Evolutionary conservation across 257 asterid species (phyloP).

Genomic region (Fraxinus americana): DNA sequence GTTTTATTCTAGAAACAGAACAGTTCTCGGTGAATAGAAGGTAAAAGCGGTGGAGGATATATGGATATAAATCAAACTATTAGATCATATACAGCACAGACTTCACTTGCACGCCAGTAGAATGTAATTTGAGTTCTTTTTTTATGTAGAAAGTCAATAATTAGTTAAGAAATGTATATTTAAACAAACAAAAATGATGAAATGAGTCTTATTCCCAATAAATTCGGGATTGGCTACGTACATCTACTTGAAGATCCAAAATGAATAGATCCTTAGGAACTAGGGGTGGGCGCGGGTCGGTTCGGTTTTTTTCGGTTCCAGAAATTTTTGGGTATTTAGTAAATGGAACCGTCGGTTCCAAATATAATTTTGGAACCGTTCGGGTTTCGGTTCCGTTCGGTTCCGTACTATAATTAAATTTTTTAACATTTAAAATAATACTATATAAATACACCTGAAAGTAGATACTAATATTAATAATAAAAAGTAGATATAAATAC

Average conservation of each 20-base stretch:
- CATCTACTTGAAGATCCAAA: conserved; percentile 1
- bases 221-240: background rate
- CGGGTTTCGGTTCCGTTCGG: too few species aligned
- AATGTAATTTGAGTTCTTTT: background rate
- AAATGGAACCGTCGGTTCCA: too few species aligned
- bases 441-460: too few species aligned
- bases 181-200: background rate
- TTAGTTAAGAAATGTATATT: background rate
- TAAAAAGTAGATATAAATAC: too few species aligned
- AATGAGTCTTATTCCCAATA: background rate
- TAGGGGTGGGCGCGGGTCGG: too few species aligned
- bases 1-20: background rate
- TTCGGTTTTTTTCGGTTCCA: too few species aligned
- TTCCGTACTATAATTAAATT: too few species aligned
- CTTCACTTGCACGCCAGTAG: background rate
- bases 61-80: background rate
- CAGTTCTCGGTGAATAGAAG: background rate
- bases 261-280: background rate
- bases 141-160: too few species aligned
- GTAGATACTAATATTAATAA: too few species aligned
- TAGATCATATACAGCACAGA: background rate
- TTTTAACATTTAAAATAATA: too few species aligned
- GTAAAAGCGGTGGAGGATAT: background rate
- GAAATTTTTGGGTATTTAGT: too few species aligned
- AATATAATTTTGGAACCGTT: too few species aligned